Evolutionary conservation across 2,329 filamentous ascomycete species (phyloP).

Genomic region (Pseudogymnoascus sp.): DNA sequence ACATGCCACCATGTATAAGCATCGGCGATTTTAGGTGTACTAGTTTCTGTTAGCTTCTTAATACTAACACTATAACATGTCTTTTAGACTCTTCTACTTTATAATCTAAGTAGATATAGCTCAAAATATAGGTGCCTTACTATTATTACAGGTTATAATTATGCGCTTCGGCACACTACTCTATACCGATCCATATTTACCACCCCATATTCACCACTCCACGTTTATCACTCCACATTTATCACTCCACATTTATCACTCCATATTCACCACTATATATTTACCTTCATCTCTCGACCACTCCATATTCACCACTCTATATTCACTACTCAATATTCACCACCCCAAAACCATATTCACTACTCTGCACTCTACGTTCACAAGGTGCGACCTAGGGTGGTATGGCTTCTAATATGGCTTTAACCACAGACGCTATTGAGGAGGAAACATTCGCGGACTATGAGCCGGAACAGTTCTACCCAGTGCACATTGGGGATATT

Average conservation of each 20-base stretch:
- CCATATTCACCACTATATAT: background rate
- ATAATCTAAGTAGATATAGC: too few relatives aligned
- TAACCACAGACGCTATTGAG: background rate
- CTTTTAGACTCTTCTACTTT: background rate
- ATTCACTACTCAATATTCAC: too few relatives aligned
- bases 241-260: too few relatives aligned
- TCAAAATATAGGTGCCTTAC: too few relatives aligned
- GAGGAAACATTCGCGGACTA: constrained; percentile 25
- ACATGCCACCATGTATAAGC: background rate
- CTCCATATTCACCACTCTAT: background rate
- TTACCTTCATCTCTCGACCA: too few relatives aligned
- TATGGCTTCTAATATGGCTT: background rate
- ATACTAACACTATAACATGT: background rate
- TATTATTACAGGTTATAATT: too few relatives aligned
- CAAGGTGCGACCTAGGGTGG: background rate
- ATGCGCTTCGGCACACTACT: too few relatives aligned
- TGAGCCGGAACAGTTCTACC: constrained; percentile 33
- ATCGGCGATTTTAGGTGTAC: background rate
- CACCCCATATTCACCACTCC: too few relatives aligned
- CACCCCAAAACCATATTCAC: background rate
- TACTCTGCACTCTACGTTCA: background rate
- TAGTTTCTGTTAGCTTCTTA: background rate
- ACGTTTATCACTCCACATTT: too few relatives aligned
- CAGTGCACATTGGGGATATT: constrained; percentile 35
- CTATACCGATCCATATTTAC: too few relatives aligned